Percentiles rank a stretch among this genome's conserved stretches.
phyloP scores from a whole-genome alignment of 495 filamentous ascomycete species.

The Daldinia vernicosa region DNA sequence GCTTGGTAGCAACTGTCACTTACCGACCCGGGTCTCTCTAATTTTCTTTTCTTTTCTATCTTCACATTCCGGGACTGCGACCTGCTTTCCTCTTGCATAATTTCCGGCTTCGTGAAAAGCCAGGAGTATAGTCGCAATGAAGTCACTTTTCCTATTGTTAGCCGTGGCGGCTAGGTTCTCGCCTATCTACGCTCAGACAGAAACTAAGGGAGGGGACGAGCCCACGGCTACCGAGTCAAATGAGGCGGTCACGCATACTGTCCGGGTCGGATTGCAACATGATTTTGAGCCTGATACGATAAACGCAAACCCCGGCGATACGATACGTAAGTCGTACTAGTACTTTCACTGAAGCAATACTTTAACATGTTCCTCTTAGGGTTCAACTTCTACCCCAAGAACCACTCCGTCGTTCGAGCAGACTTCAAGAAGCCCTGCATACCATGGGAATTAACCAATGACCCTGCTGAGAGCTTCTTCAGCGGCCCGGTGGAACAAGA shows the following conservation, averaged over 20 bases:
- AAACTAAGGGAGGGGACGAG: neutral
- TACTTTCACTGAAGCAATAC: too few relatives aligned
- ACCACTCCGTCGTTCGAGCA: constrained; percentile 66
- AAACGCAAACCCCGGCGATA: constrained; percentile 16
- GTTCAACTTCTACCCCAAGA: constrained; percentile 67
- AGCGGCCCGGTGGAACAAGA: constrained; percentile 14
- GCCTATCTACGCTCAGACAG: constrained; percentile 4
- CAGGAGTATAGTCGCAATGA: constrained; percentile 8
- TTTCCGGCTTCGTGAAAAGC: neutral
- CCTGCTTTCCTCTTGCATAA: neutral
- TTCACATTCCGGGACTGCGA: neutral
- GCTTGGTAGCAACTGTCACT: constrained; percentile 5
- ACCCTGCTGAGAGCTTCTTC: constrained; percentile 19
- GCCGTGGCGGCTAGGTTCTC: neutral
- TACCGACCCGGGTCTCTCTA: neutral
- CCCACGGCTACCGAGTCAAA: neutral
- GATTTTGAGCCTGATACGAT: constrained; percentile 25
- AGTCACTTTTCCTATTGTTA: neutral
- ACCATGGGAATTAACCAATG: constrained; percentile 60
- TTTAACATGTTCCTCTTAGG: constrained; percentile 9
- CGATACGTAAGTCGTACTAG: constrained; percentile 20
- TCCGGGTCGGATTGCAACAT: constrained; percentile 21
- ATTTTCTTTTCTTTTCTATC: constrained; percentile 6
- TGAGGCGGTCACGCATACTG: constrained; percentile 19
- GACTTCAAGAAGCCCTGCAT: constrained; percentile 66